Percentiles rank a stretch among this genome's conserved stretches.
phyloP scores from a whole-genome alignment of 1,284 basidiomycete species.

The Fistulinella staudtii region DNA sequence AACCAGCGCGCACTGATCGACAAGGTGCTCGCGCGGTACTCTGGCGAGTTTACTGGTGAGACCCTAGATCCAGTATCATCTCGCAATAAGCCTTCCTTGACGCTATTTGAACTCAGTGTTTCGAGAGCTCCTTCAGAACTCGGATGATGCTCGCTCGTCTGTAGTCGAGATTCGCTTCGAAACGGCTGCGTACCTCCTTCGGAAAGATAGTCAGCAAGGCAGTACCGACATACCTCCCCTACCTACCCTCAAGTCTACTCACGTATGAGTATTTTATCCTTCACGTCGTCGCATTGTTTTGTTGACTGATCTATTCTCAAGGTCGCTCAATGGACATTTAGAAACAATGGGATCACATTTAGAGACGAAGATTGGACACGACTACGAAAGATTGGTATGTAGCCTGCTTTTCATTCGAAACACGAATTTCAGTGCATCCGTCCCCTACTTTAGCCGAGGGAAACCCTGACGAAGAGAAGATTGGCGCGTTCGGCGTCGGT shows the following conservation, averaged over 20 bases:
- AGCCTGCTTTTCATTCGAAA: background rate
- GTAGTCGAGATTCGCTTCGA: conserved; percentile 82
- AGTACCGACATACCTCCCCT: conserved; percentile 22
- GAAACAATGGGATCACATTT: conserved; percentile 84
- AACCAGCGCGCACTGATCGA: conserved; percentile 93
- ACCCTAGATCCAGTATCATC: background rate
- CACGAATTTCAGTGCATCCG: too few species aligned
- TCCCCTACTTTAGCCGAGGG: conserved; percentile 82
- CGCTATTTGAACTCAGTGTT: conserved; percentile 55
- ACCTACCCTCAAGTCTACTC: conserved; percentile 61
- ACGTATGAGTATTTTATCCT: conserved; percentile 28
- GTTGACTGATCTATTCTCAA: conserved; percentile 27
- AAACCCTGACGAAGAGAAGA: conserved; percentile 81
- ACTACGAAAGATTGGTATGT: conserved; percentile 80
- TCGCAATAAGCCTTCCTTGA: background rate
- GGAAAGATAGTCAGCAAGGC: conserved; percentile 23
- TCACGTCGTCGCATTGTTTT: background rate
- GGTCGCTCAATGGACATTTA: conserved; percentile 76
- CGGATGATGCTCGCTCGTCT: conserved; percentile 86
- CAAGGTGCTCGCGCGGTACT: conserved; percentile 91
- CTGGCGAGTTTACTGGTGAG: conserved; percentile 82
- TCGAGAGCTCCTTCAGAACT: conserved; percentile 90
- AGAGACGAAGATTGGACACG: conserved; percentile 84
- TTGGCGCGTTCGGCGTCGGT: conserved; percentile 85
- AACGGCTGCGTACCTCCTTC: conserved; percentile 53